Percentiles rank a stretch among this genome's conserved stretches.
Evolutionary conservation across 108 stramenopile species (phyloP).

Genomic region (Nitzschia inconspicua): DNA sequence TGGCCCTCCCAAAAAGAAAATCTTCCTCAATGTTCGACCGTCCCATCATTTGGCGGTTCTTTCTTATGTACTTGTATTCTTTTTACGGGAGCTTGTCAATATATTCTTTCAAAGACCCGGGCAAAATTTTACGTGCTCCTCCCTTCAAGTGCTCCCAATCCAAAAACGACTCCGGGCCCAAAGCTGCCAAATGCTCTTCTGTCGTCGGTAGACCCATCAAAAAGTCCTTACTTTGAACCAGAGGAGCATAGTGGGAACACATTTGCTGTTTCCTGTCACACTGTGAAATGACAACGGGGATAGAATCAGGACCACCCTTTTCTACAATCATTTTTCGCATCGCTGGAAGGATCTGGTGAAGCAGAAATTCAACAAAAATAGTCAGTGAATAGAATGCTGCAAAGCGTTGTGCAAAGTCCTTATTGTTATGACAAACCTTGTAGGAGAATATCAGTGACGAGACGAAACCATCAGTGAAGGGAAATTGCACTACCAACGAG

Average conservation of each 20-base stretch:
- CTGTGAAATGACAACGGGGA: conserved; percentile 51
- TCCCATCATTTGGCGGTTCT: no score
- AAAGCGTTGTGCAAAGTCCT: background rate
- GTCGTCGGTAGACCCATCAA: conserved; percentile 41
- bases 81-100: no score
- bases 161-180: conserved; percentile 1
- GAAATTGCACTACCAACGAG: conserved; percentile 55
- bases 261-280: conserved; percentile 61
- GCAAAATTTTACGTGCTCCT: background rate
- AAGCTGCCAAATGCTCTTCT: conserved; percentile 10
- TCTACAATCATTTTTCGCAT: conserved; percentile 53
- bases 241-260: conserved; percentile 78
- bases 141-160: conserved; percentile 8
- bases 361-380: background rate
- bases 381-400: background rate
- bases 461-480: conserved; percentile 64
- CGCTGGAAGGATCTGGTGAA: conserved; percentile 57
- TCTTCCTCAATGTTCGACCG: no score
- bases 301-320: conserved; percentile 23
- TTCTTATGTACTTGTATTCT: no score
- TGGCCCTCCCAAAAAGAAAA: no score
- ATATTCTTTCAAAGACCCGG: background rate
- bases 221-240: conserved; percentile 48
- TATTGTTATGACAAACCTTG: conserved; percentile 41
- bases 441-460: conserved; percentile 58